Base-by-base conservation (phyloP, 1,139 yeast genomes). In the Lodderomyces metapsilosis region DNA sequence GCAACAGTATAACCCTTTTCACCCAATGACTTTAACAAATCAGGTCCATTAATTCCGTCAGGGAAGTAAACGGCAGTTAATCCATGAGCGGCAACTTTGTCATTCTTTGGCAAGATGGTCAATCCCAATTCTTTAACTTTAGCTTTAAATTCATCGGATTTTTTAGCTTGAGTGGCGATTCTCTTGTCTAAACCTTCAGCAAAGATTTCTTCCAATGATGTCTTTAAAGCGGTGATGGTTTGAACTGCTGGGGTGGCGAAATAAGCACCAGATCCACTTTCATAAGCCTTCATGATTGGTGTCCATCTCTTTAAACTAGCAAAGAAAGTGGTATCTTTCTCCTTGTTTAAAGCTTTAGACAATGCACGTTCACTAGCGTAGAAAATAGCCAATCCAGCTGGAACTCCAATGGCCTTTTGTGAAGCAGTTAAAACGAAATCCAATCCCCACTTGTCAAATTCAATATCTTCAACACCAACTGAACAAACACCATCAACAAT, bases 221-320 rank as follows among this genome's bases (percentile, higher is more conserved):
- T 88, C 60, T 82, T 82, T 56, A 88, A 76, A 11, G 96, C 89
- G 54, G 86, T 86, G 47, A 91, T 71, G 47, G 87, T 77, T 68
- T 89, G 97, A 37, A 88, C 85, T 1, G 97, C 87, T 7, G 96
- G 97, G 5, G 97, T 91, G 15, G 97, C 96, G 61, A 89, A 91
- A 69, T 91, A 91, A 10, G 92, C 87, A 23, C 88, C 86, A 50
- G 75, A 72, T 31, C 94, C 94, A 40, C 79, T 64, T 68, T 91
- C 97, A 66, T 88, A 89, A 34, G 91, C 88, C 58, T 77, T 71
- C 92, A 91, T 83, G 59, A 89, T 76, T 41, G 97, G 96, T 37
- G 84, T 65, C 98, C 98, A 91, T 71, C 82, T 82, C 59, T 82
- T 78, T 58, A 91, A 71, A 38, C 87, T 82, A 34, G 92, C 86